These are phyloP conservation scores for Trichocladium antarcticum DNA, from an alignment of 495 filamentous ascomycete species.

Conservation along the genomic window DNA sequence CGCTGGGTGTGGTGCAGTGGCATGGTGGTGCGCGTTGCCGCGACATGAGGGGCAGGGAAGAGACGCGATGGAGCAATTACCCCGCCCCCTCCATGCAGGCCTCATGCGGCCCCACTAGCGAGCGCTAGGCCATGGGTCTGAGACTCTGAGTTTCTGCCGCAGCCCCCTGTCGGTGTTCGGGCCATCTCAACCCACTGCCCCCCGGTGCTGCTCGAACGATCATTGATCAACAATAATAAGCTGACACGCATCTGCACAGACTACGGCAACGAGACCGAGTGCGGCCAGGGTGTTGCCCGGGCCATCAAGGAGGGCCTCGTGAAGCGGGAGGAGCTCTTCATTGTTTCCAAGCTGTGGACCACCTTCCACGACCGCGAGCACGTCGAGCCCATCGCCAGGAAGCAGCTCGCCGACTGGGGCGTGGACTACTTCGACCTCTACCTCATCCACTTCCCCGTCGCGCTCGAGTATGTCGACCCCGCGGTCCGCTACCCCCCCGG, in stretches of 20 bases:
- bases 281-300: slow-evolving; percentile 71
- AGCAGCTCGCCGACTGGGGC: slow-evolving; percentile 69
- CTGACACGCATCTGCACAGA: slow-evolving; percentile 40
- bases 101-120: slow-evolving; percentile 22
- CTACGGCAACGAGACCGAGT: slow-evolving; percentile 82
- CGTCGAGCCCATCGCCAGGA: slow-evolving; percentile 60
- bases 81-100: slow-evolving; percentile 22
- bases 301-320: slow-evolving; percentile 80
- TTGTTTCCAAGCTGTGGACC: slow-evolving; percentile 91
- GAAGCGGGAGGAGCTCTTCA: slow-evolving; percentile 79
- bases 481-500: slow-evolving; percentile 68
- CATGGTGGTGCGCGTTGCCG: background rate
- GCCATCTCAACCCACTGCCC: slow-evolving; percentile 1
- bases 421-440: slow-evolving; percentile 80
- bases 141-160: slow-evolving; percentile 13
- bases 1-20: background rate
- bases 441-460: slow-evolving; percentile 73
- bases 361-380: slow-evolving; percentile 66
- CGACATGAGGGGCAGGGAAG: slow-evolving; percentile 11
- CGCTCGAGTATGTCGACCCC: slow-evolving; percentile 70
- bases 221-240: background rate
- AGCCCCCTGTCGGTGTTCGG: slow-evolving; percentile 13
- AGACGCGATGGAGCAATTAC: too few species aligned
- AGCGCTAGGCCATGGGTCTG: slow-evolving; percentile 10
- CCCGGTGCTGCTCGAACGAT: background rate